Conservation (phyloP, 2,329 filamentous ascomycete species). For the Colletotrichum sidae region DNA sequence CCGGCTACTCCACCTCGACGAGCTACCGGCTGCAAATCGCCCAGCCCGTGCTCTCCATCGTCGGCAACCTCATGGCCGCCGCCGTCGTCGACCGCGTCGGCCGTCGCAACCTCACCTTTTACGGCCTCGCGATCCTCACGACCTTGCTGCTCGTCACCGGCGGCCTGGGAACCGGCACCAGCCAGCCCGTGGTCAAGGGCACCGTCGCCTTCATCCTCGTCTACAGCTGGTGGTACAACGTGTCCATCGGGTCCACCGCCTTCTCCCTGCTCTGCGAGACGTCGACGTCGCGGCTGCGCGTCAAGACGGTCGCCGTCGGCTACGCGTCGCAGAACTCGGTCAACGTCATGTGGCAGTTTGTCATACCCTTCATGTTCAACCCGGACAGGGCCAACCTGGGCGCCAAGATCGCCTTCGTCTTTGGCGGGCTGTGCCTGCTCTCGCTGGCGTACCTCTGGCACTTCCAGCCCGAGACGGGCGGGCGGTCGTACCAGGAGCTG, state of each 20-base stretch:
- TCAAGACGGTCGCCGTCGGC: conserved; percentile 54
- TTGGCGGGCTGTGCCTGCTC: conserved; percentile 48
- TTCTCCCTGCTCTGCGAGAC: conserved; percentile 52
- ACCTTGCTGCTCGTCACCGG: conserved; percentile 54
- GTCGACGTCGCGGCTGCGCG: conserved; percentile 50
- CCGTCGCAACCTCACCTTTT: conserved; percentile 50
- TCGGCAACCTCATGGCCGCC: conserved; percentile 54
- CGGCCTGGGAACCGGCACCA: conserved; percentile 47
- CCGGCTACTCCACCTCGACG: conserved; percentile 50
- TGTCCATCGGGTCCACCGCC: conserved; percentile 55
- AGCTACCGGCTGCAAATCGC: conserved; percentile 54
- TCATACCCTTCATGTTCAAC: conserved; percentile 41
- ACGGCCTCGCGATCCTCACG: conserved; percentile 48
- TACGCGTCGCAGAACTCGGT: conserved; percentile 46
- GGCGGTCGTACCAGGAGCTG: conserved; percentile 42
- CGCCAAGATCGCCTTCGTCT: conserved; percentile 55
- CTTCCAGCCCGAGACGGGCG: conserved; percentile 50
- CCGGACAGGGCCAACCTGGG: conserved; percentile 46
- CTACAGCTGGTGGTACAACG: conserved; percentile 53
- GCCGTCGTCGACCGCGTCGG: conserved; percentile 52
- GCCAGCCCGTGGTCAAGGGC: conserved; percentile 37
- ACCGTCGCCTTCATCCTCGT: conserved; percentile 51
- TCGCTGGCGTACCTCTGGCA: conserved; percentile 48
- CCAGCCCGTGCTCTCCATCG: conserved; percentile 52
- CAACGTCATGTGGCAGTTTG: conserved; percentile 37